Percentiles rank a stretch among this genome's conserved stretches.
Evolutionary conservation across 768 basidiomycete species (phyloP).

Genomic region (Leccinum arenicola): DNA sequence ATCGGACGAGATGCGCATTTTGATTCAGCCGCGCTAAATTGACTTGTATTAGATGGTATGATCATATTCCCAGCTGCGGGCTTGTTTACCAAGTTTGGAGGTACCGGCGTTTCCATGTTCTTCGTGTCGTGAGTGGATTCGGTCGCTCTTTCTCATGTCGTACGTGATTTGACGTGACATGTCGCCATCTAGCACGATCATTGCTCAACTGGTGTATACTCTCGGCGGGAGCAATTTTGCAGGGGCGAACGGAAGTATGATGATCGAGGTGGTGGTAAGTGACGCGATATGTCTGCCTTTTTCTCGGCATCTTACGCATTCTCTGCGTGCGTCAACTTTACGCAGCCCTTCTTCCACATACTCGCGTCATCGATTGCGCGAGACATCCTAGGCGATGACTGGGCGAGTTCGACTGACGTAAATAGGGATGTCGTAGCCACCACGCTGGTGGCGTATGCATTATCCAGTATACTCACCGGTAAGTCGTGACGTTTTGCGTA

Average conservation of each 20-base stretch:
- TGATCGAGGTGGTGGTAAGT: conserved; percentile 96
- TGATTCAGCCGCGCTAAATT: conserved; percentile 7
- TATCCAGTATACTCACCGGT: conserved; percentile 89
- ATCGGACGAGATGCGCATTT: background rate
- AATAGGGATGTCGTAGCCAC: conserved; percentile 81
- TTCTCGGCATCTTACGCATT: background rate
- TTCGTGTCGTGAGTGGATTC: conserved; percentile 64
- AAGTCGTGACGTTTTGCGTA: conserved; percentile 13
- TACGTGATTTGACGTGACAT: background rate
- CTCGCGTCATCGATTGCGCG: conserved; percentile 73
- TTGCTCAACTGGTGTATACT: conserved; percentile 83
- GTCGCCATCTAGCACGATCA: conserved; percentile 48
- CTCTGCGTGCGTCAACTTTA: background rate
- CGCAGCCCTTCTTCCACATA: conserved; percentile 92
- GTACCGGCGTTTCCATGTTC: conserved; percentile 94
- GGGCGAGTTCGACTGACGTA: conserved; percentile 48
- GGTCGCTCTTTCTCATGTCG: background rate
- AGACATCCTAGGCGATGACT: conserved; percentile 43
- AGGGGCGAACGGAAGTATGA: conserved; percentile 92
- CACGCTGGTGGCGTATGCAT: conserved; percentile 82
- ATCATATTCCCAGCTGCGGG: conserved; percentile 88
- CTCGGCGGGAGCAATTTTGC: conserved; percentile 86
- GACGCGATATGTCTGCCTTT: background rate
- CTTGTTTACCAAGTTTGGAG: conserved; percentile 76
- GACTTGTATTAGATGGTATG: conserved; percentile 71